Evolutionary conservation across 1,284 basidiomycete species (phyloP).

Genomic region (Irpex sp.): DNA sequence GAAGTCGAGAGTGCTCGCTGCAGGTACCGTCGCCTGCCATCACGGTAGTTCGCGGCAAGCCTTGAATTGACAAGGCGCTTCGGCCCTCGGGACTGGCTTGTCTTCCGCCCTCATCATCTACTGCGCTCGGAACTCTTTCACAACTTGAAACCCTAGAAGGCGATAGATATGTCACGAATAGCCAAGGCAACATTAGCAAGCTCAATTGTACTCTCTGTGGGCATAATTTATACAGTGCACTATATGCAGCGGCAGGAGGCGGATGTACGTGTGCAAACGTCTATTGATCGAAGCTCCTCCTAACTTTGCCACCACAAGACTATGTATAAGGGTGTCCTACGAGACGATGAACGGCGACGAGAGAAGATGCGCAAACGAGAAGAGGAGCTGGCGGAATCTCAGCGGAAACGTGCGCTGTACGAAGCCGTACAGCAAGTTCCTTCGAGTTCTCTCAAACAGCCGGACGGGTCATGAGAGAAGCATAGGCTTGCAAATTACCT

Average conservation of each 20-base stretch:
- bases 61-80: too few species aligned
- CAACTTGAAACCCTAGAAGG: not conserved
- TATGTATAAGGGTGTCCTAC: constrained; percentile 92
- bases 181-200: constrained; percentile 83
- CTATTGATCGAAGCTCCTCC: constrained; percentile 11
- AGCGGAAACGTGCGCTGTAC: constrained; percentile 71
- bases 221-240: constrained; percentile 93
- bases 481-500: too few species aligned
- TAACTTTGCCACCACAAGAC: constrained; percentile 52
- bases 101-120: not conserved
- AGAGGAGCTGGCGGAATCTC: constrained; percentile 72
- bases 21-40: too few species aligned
- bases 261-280: constrained; percentile 59
- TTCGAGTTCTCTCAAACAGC: constrained; percentile 3
- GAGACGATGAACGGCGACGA: constrained; percentile 85
- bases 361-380: constrained; percentile 79
- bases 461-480: not conserved
- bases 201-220: constrained; percentile 73
- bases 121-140: not conserved
- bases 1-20: too few species aligned
- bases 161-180: constrained; percentile 67
- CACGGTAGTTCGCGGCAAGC: too few species aligned
- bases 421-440: constrained; percentile 71
- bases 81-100: too few species aligned
- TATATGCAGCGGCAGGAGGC: constrained; percentile 89